phyloP scores from a whole-genome alignment of 1,284 basidiomycete species.

The Ustilago xerochloae region DNA sequence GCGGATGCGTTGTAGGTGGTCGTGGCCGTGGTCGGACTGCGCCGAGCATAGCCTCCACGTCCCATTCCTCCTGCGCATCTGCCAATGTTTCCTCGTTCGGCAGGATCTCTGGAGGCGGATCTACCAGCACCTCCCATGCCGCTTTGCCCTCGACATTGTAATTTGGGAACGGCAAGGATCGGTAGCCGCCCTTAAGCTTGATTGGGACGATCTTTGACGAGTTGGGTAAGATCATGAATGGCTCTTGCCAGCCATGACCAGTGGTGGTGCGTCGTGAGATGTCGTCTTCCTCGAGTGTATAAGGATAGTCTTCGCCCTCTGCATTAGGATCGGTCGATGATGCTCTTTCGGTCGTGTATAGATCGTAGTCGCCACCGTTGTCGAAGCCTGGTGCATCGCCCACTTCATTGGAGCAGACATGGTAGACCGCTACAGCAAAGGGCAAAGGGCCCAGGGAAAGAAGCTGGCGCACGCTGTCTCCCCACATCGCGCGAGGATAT shows the following conservation, averaged over 20 bases:
- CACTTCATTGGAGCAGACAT: slow-evolving; percentile 31
- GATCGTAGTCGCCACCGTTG: slow-evolving; percentile 34
- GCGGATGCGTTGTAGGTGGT: slow-evolving; percentile 22
- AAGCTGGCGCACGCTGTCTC: slow-evolving; percentile 9
- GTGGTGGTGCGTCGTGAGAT: slow-evolving; percentile 24
- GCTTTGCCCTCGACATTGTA: slow-evolving; percentile 18
- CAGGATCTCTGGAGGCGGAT: slow-evolving; percentile 23
- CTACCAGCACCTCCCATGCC: slow-evolving; percentile 34
- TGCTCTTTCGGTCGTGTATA: slow-evolving; percentile 7
- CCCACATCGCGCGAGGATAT: slow-evolving; percentile 41
- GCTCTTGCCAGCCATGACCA: slow-evolving; percentile 45
- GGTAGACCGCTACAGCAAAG: slow-evolving; percentile 38
- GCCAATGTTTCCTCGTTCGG: slow-evolving; percentile 4
- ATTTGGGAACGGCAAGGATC: slow-evolving; percentile 24
- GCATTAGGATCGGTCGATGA: background rate
- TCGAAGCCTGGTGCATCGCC: slow-evolving; percentile 39
- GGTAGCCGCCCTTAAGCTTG: slow-evolving; percentile 35
- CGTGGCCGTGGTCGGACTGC: slow-evolving; percentile 22
- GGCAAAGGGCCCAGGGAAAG: slow-evolving; percentile 20
- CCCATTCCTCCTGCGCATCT: slow-evolving; percentile 38
- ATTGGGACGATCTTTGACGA: slow-evolving; percentile 24
- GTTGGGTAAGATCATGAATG: slow-evolving; percentile 28
- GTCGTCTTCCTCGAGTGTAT: slow-evolving; percentile 27
- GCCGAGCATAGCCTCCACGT: slow-evolving; percentile 37
- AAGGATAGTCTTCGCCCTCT: slow-evolving; percentile 24